phyloP scores from a whole-genome alignment of 225 moss, liverwort and hornwort species.

The Physcomitrellopsis africana region DNA sequence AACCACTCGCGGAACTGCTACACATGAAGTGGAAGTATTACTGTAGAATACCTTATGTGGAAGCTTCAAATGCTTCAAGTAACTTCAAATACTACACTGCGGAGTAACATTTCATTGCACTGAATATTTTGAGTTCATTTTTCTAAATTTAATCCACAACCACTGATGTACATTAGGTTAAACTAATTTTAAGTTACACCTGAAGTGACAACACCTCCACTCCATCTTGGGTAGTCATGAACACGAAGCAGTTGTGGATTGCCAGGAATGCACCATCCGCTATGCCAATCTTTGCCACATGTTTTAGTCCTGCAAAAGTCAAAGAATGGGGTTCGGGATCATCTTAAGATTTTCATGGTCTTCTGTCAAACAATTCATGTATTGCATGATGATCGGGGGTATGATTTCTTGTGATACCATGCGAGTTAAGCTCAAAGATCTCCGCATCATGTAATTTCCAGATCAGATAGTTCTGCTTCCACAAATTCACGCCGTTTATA shows the following conservation, averaged over 20 bases:
- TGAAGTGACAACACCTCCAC: slow-evolving; percentile 63
- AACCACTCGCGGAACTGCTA: too few species aligned
- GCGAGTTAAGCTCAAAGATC: slow-evolving; percentile 53
- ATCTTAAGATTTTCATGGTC: too few species aligned
- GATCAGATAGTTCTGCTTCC: slow-evolving; percentile 68
- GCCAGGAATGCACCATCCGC: slow-evolving; percentile 47
- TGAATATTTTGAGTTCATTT: too few species aligned
- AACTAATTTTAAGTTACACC: slow-evolving; percentile 29
- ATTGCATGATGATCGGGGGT: background rate
- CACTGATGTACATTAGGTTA: background rate
- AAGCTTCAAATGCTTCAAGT: too few species aligned
- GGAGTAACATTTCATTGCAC: too few species aligned
- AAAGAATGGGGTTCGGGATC: background rate
- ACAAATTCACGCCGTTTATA: slow-evolving; percentile 71
- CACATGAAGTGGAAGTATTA: too few species aligned
- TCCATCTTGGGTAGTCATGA: slow-evolving; percentile 59
- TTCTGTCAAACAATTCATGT: background rate
- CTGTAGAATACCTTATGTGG: too few species aligned
- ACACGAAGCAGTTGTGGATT: slow-evolving; percentile 61
- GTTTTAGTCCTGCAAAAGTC: slow-evolving; percentile 52
- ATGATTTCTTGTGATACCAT: slow-evolving; percentile 38
- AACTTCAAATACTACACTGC: too few species aligned
- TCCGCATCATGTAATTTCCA: slow-evolving; percentile 73
- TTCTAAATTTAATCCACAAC: too few species aligned
- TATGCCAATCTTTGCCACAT: slow-evolving; percentile 46